Percentiles rank a stretch among this genome's conserved stretches.
phyloP scores from a whole-genome alignment of 495 filamentous ascomycete species.

The Penicillium lagena region DNA sequence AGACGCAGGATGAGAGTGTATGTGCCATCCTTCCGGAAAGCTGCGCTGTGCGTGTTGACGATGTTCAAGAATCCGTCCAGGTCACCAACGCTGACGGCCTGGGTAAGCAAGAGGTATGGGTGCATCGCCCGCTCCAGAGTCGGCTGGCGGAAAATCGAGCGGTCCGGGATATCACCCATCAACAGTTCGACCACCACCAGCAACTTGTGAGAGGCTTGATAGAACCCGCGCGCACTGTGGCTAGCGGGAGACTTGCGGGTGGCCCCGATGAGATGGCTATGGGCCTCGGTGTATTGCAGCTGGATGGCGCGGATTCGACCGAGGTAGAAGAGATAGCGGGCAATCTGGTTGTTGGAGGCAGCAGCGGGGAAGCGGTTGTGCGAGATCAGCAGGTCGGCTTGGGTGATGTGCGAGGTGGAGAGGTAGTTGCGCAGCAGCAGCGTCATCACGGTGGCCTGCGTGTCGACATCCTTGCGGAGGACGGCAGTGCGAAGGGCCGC shows the following conservation, averaged over 20 bases:
- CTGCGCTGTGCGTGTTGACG: constrained; percentile 69
- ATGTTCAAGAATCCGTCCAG: constrained; percentile 83
- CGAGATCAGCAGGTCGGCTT: constrained; percentile 90
- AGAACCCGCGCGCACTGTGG: constrained; percentile 82
- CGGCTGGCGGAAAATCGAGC: constrained; percentile 83
- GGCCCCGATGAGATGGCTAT: constrained; percentile 83
- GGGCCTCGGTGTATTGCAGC: constrained; percentile 92
- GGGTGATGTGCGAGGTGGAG: constrained; percentile 90
- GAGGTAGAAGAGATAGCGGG: constrained; percentile 91
- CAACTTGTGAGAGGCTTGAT: constrained; percentile 90
- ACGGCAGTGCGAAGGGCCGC: constrained; percentile 88
- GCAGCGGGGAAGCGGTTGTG: constrained; percentile 91
- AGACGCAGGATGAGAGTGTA: constrained; percentile 93
- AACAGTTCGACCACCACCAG: constrained; percentile 91
- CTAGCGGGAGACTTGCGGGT: constrained; percentile 92
- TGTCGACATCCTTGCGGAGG: constrained; percentile 91
- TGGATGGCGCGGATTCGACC: constrained; percentile 95
- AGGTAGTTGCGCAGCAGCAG: constrained; percentile 94
- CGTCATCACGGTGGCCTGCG: constrained; percentile 90
- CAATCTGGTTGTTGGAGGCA: constrained; percentile 96
- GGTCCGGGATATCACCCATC: constrained; percentile 98
- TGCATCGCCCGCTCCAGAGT: constrained; percentile 78
- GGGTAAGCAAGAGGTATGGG: constrained; percentile 88
- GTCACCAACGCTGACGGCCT: constrained; percentile 91
- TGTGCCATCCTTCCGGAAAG: constrained; percentile 88